phyloP scores from a whole-genome alignment of 768 basidiomycete genomes.

The Auricularia cornea region DNA sequence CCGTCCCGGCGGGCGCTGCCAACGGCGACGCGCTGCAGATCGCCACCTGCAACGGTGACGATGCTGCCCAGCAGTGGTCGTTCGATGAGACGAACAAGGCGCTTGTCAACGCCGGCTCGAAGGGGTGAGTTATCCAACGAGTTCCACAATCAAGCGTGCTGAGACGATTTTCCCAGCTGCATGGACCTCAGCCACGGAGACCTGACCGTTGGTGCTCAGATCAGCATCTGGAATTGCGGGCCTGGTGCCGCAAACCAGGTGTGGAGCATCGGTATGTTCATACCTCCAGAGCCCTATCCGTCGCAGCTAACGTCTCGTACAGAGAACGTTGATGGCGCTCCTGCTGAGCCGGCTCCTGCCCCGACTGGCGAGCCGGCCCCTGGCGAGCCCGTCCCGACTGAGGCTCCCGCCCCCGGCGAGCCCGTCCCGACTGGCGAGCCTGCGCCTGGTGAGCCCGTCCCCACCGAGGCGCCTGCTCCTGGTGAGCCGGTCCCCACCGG shows the following conservation, averaged over 20 bases:
- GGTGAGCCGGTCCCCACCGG: not conserved
- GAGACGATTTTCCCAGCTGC: not conserved
- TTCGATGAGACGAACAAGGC: not conserved
- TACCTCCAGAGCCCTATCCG: not conserved
- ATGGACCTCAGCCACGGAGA: not conserved
- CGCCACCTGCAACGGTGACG: not conserved
- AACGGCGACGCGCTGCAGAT: not conserved
- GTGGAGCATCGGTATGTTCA: not conserved
- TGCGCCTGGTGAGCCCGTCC: not conserved
- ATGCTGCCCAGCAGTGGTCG: not conserved
- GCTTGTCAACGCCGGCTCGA: not conserved
- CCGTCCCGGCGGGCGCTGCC: not conserved
- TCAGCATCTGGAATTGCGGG: not conserved
- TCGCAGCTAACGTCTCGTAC: not conserved
- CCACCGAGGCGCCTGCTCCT: not conserved
- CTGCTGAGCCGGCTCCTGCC: not conserved
- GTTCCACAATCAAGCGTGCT: too few relatives aligned
- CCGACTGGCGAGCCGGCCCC: not conserved
- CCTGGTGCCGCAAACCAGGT: not conserved
- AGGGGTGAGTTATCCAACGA: not conserved
- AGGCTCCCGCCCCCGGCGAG: not conserved
- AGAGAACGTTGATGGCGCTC: not conserved
- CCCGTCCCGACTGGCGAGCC: not conserved
- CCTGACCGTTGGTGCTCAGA: not conserved
- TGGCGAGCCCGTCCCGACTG: not conserved